Conservation (phyloP, 768 basidiomycete species). For the Imleria badia region DNA sequence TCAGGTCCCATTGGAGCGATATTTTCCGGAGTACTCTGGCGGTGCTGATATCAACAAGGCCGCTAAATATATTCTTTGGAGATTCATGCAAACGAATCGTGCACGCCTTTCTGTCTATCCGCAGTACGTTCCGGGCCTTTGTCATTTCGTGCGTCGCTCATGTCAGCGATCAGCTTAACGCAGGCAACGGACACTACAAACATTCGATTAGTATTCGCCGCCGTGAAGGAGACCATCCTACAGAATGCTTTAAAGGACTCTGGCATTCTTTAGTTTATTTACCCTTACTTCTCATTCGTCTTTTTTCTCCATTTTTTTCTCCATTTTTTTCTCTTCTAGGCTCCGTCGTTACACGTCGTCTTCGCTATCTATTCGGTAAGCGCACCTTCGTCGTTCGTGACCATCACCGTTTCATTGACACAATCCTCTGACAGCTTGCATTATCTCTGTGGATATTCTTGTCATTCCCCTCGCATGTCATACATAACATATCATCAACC, state of each 20-base stretch:
- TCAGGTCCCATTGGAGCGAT: constrained; percentile 70
- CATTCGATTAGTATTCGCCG: constrained; percentile 78
- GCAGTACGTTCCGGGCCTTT: constrained; percentile 54
- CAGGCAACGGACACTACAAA: constrained; percentile 90
- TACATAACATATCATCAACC: constrained; percentile 30
- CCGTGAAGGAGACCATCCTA: constrained; percentile 91
- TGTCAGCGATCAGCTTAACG: constrained; percentile 52
- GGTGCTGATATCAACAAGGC: constrained; percentile 91
- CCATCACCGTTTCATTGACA: neutral
- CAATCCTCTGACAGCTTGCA: constrained; percentile 17
- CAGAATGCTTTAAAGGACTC: constrained; percentile 86
- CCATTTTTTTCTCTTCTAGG: neutral
- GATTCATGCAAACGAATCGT: constrained; percentile 90
- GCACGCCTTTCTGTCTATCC: constrained; percentile 87
- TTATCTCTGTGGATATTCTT: constrained; percentile 34
- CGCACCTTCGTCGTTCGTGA: neutral
- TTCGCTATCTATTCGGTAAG: constrained; percentile 30
- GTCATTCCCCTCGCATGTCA: constrained; percentile 23
- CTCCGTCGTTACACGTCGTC: constrained; percentile 11
- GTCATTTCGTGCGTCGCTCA: neutral
- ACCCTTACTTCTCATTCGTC: neutral
- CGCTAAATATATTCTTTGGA: constrained; percentile 92
- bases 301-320: neutral
- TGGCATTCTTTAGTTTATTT: constrained; percentile 60
- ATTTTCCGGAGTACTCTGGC: constrained; percentile 88